These are phyloP conservation scores for Phytophthora colocasiae DNA, from an alignment of 352 stramenopile species.

Conservation along the genomic window DNA sequence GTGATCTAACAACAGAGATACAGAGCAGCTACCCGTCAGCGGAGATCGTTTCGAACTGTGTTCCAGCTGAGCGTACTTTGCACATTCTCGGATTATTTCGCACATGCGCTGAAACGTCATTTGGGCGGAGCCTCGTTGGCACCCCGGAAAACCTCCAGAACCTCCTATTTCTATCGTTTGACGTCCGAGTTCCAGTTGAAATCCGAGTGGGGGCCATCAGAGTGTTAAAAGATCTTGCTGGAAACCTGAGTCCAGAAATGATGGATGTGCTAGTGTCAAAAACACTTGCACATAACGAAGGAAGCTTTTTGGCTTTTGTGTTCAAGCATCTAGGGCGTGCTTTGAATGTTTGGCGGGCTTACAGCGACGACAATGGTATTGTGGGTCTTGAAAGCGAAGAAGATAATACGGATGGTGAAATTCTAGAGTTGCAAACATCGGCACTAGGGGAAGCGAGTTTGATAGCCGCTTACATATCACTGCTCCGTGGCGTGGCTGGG, in stretches of 20 bases:
- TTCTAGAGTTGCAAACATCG: constrained; percentile 56
- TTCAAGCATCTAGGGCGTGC: constrained; percentile 43
- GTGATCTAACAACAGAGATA: constrained; percentile 59
- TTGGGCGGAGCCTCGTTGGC: constrained; percentile 58
- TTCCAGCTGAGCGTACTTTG: constrained; percentile 64
- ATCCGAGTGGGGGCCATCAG: constrained; percentile 52
- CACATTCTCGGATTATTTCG: constrained; percentile 70
- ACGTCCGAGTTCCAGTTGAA: constrained; percentile 54
- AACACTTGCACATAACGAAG: constrained; percentile 24
- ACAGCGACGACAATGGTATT: constrained; percentile 25
- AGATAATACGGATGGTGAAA: constrained; percentile 9
- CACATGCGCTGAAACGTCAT: constrained; percentile 63
- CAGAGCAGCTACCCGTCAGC: constrained; percentile 52
- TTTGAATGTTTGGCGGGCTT: constrained; percentile 57
- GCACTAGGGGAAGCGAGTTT: constrained; percentile 53
- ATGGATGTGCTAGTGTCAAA: constrained; percentile 47
- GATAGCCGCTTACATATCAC: constrained; percentile 50
- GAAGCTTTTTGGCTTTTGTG: constrained; percentile 44
- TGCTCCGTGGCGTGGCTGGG: constrained; percentile 46
- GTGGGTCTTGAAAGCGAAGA: constrained; percentile 1
- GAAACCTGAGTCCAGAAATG: constrained; percentile 41
- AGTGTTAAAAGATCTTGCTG: constrained; percentile 54
- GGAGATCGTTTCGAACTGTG: constrained; percentile 23
- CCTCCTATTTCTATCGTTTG: constrained; percentile 65
- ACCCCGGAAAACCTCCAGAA: constrained; percentile 70